A percentile compares a stretch with the other conserved stretches of the same genome.
These are phyloP conservation scores for Leccinum subfulvum DNA, from an alignment of 1,284 basidiomycete genomes.

Conservation along the genomic window DNA sequence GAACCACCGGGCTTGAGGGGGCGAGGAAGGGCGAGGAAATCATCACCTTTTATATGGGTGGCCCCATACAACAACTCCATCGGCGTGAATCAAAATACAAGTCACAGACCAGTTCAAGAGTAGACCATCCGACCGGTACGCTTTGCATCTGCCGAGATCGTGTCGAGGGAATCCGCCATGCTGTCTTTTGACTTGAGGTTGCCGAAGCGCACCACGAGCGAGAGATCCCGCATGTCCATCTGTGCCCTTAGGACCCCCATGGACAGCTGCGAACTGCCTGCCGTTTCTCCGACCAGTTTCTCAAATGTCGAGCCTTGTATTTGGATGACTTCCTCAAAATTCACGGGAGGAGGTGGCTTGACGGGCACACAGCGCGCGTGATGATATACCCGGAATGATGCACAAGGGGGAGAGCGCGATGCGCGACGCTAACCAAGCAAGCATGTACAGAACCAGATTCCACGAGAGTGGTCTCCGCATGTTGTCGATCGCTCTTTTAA, in stretches of 20 bases:
- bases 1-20: conserved; percentile 7
- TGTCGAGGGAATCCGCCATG: conserved; percentile 48
- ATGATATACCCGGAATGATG: conserved; percentile 55
- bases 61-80: neutral
- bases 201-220: conserved; percentile 59
- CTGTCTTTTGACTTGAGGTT: conserved; percentile 56
- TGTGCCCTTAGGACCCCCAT: conserved; percentile 72
- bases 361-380: conserved; percentile 39
- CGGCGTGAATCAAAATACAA: conserved; percentile 15
- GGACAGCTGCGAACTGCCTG: conserved; percentile 55
- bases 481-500: conserved; percentile 44
- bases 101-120: conserved; percentile 2
- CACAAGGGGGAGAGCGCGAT: conserved; percentile 59
- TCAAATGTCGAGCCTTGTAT: conserved; percentile 62
- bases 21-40: neutral
- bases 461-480: conserved; percentile 56
- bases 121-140: conserved; percentile 32
- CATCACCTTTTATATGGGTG: conserved; percentile 15
- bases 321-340: conserved; percentile 59
- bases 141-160: conserved; percentile 60
- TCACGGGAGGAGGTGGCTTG: conserved; percentile 33
- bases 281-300: conserved; percentile 55
- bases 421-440: conserved; percentile 41
- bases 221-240: conserved; percentile 66
- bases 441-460: conserved; percentile 50